Evolutionary conservation across 2,329 filamentous ascomycete species (phyloP).

Genomic region (Drechslerella stenobrocha): DNA sequence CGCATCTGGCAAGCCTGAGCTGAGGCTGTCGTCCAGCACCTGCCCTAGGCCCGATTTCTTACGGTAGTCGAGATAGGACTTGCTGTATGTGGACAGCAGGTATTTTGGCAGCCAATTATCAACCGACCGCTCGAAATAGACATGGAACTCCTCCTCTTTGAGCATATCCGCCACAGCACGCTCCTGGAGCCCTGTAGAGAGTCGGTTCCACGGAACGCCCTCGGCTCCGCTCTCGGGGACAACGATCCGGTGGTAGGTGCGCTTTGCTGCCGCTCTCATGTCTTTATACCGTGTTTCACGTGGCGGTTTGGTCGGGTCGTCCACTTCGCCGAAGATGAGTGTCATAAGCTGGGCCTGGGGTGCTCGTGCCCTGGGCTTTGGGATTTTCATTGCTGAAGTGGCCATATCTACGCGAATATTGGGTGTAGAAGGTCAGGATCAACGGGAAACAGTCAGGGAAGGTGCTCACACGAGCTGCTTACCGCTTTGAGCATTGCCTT

Average conservation of each 20-base stretch:
- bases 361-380: background rate
- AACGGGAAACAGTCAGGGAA: background rate
- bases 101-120: conserved; percentile 4
- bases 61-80: conserved; percentile 3
- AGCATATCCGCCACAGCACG: background rate
- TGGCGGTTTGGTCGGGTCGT: background rate
- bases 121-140: conserved; percentile 1
- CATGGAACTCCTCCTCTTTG: background rate
- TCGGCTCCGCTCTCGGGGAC: background rate
- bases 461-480: background rate
- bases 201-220: background rate
- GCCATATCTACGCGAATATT: background rate
- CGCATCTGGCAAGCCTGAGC: background rate
- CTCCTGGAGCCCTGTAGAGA: background rate
- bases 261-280: conserved; percentile 2
- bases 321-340: background rate
- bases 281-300: conserved; percentile 7
- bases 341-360: conserved; percentile 1
- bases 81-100: conserved; percentile 1
- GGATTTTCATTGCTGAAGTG: background rate
- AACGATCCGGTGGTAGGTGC: conserved; percentile 1
- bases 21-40: background rate
- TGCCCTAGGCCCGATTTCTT: background rate
- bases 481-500: background rate
- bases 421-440: background rate